Evolutionary conservation across 2,329 filamentous ascomycete species (phyloP), one percentile per base, ranked within the genome.

Genomic region (Scedosporium apiospermum): DNA sequence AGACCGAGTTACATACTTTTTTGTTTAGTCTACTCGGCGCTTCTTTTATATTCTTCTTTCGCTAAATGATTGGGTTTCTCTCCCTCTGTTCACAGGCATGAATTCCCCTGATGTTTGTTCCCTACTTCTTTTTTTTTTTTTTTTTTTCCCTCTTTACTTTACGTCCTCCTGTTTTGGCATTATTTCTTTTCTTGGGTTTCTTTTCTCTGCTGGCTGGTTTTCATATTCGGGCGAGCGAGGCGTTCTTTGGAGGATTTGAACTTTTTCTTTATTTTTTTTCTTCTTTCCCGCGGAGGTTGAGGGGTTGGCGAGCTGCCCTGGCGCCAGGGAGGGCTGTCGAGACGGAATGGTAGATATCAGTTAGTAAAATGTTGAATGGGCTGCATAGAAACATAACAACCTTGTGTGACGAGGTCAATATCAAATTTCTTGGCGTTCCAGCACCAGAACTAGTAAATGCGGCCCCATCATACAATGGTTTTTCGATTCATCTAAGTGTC

Each of bases 91-190:
- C 44, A 46, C 44, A 46, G 7, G 44, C 18, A 16, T 46, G 44
- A 21, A 46, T 46, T 46, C 44, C 44, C 44, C 18, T 12, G 44
- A 46, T 21, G 44, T n/a, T 21, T 69, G 68, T 68, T 49, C 46
- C 61, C 59, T 38, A 18, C 51, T 64, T 64, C 64, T 55, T 59
- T 63, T 63, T 65, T 60, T 57, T 42, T 57, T 38, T 6, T 23
- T 23, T 23, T 23, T 2, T 23, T 23, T 23, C 3, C 3, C 23
- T 23, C 23, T 23, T 23, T 23, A 23, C 57, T 14, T 58, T 16
- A 6, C 14, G n/a, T 53, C 21, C 49, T 53, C 21, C 12, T 53
- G 27, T 53, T 21, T 34, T 34, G 30, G 30, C 30, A 21, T 21
- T n/a, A 26, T 21, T 26, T 21, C 10, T 12, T 12, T 53, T 53